Percentiles rank a stretch among this genome's conserved stretches.
These are phyloP conservation scores for Bruguiera hainesii DNA, from an alignment of 441 rosid species.

Conservation along the genomic window DNA sequence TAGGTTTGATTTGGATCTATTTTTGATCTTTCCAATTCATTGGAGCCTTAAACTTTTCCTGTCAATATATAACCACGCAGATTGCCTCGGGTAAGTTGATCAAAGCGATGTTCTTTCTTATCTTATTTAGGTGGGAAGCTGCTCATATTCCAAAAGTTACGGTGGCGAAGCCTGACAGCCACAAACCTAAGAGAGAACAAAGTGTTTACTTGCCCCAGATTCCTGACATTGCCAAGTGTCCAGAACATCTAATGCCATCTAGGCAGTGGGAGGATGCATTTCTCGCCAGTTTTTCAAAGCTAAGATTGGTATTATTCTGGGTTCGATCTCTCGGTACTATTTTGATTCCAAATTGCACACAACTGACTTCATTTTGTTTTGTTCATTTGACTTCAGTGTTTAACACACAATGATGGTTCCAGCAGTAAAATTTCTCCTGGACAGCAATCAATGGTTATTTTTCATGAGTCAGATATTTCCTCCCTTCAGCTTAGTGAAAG, in stretches of 20 bases:
- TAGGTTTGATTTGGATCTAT: no score
- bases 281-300: conserved; percentile 71
- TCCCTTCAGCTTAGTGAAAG: conserved; percentile 23
- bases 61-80: neutral
- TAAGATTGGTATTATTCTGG: conserved; percentile 44
- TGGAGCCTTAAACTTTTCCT: neutral
- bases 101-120: conserved; percentile 5
- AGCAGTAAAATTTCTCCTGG: conserved; percentile 18
- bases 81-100: neutral
- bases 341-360: neutral
- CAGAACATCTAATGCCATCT: conserved; percentile 51
- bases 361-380: conserved; percentile 10
- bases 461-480: conserved; percentile 15
- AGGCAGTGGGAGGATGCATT: conserved; percentile 82
- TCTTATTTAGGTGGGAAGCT: conserved; percentile 81
- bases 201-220: conserved; percentile 83
- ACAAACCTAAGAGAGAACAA: conserved; percentile 47
- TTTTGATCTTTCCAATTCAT: neutral
- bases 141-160: conserved; percentile 64
- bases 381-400: conserved; percentile 36
- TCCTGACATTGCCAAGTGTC: conserved; percentile 70
- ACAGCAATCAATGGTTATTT: conserved; percentile 10
- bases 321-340: neutral
- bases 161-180: conserved; percentile 54
- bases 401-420: conserved; percentile 33